Percentiles rank a stretch among this genome's conserved stretches.
Evolutionary conservation across 352 stramenopile species (phyloP).

Genomic region (Elongisporangium senticosum): DNA sequence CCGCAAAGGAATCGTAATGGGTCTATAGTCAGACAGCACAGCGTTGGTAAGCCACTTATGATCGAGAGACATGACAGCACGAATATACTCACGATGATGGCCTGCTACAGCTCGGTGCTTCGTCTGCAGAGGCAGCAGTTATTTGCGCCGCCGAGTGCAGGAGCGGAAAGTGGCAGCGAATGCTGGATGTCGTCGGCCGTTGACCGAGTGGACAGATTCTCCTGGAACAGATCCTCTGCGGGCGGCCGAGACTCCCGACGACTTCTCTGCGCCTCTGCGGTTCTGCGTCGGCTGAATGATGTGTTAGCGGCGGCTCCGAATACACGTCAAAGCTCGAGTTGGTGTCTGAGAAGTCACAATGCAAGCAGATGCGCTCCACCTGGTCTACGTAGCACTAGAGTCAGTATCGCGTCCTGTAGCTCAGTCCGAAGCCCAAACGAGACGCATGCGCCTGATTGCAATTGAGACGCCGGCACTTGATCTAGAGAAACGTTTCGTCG

Average conservation of each 20-base stretch:
- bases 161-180: constrained; percentile 84
- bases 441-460: constrained; percentile 55
- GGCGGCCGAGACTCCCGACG: background rate
- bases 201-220: background rate
- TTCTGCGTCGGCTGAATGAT: background rate
- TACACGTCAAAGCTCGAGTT: constrained; percentile 13
- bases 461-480: constrained; percentile 40
- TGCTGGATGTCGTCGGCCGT: constrained; percentile 7
- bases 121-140: too few relatives aligned
- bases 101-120: too few relatives aligned
- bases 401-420: background rate
- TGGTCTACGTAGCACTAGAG: constrained; percentile 13
- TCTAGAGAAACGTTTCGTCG: constrained; percentile 37
- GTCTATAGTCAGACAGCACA: too few relatives aligned
- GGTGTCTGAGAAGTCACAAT: constrained; percentile 30
- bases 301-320: constrained; percentile 1
- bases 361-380: constrained; percentile 63
- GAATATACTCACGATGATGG: too few relatives aligned
- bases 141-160: constrained; percentile 79
- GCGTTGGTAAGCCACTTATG: too few relatives aligned
- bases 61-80: too few relatives aligned
- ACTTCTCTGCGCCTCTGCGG: background rate
- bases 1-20: too few relatives aligned
- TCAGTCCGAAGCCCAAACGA: background rate
- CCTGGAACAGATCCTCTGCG: background rate